These are phyloP conservation scores for Penicillium bialowiezense DNA, from an alignment of 495 filamentous ascomycete genomes.

Conservation along the genomic window DNA sequence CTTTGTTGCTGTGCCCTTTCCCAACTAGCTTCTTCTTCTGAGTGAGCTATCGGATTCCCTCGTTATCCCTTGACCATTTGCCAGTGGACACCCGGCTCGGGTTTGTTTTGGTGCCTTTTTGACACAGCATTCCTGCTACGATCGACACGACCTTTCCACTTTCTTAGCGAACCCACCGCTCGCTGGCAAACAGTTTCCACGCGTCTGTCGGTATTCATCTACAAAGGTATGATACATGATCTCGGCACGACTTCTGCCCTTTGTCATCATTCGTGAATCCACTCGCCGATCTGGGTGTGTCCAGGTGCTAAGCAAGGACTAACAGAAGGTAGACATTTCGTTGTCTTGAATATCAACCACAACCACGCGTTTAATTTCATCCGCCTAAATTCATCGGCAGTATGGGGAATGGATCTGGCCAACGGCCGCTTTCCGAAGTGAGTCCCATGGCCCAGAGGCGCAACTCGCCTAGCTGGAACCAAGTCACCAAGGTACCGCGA, in stretches of 20 bases:
- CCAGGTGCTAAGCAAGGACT: slow-evolving; percentile 7
- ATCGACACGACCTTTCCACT: slow-evolving; percentile 31
- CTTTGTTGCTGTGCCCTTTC: slow-evolving; percentile 9
- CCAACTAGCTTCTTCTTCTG: slow-evolving; percentile 7
- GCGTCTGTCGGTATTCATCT: slow-evolving; percentile 15
- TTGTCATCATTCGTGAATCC: slow-evolving; percentile 2
- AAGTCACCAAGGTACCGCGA: slow-evolving; percentile 57
- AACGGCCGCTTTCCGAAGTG: slow-evolving; percentile 54
- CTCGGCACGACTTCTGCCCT: neutral
- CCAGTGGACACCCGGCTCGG: neutral
- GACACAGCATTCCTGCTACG: slow-evolving; percentile 25
- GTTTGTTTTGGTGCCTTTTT: slow-evolving; percentile 10
- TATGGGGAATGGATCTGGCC: slow-evolving; percentile 40
- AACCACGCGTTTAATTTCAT: neutral
- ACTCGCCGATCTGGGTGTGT: neutral
- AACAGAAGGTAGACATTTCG: slow-evolving; percentile 11
- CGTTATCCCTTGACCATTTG: slow-evolving; percentile 21
- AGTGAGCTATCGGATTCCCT: slow-evolving; percentile 19
- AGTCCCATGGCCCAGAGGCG: slow-evolving; percentile 54
- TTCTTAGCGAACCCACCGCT: slow-evolving; percentile 15
- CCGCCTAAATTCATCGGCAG: slow-evolving; percentile 18
- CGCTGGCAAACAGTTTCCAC: slow-evolving; percentile 18
- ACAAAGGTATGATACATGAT: slow-evolving; percentile 22
- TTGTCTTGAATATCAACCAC: slow-evolving; percentile 1
- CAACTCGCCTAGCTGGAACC: slow-evolving; percentile 78